Base-by-base conservation (phyloP, 1,284 basidiomycete species). In the Cutaneotrichosporon cyanovorans region DNA sequence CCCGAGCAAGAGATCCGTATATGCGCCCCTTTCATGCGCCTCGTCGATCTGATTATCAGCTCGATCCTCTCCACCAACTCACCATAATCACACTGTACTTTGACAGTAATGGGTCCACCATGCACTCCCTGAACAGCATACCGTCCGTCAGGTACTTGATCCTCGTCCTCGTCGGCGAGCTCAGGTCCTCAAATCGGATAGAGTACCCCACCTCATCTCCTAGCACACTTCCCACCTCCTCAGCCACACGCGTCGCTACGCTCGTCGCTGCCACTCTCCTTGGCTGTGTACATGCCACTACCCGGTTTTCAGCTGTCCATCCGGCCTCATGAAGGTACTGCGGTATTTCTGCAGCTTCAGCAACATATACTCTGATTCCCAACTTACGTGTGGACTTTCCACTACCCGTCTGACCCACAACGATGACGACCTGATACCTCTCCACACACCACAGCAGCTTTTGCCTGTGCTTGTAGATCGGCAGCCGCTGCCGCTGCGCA, bases 121-220 rank as follows among this genome's bases (percentile, higher is more conserved):
- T 79, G 31, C 88, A 85, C 74, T 98, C 95, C 49, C 93, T 82
- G 61, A 99, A 90, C 21, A 99, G 80, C 80, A 96, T 92, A 35
- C 95, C 93, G 67, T 99, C 95, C 22, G 95, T 98, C 80, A 97
- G 80, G 72, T 97, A 98, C 48, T 91, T 81, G 65, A 98, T 87
- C n/a, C 87, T 78, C 0, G 93, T 98, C 40, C 80, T 75, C 45
- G 83, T 76, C 63, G 83, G 83, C 65, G 78, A 80, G 60, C 84
- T 86, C 37, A 91, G 80, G 63, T 98, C 92, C 69, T 99, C 95
- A 58, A 98, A 98, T 11, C 95, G 84, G 57, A 99, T 96, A 3
- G 89, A 88, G 68, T 98, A 99, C 7, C 95, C 93, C 43, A 89
- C 91, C 76, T 96, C 90, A 54, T 95, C 86, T 20, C 91, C 91